A percentile compares a stretch with the other conserved stretches of the same genome.
Conservation (phyloP, 73 alveolate species). For the Blepharisma japonicum region DNA sequence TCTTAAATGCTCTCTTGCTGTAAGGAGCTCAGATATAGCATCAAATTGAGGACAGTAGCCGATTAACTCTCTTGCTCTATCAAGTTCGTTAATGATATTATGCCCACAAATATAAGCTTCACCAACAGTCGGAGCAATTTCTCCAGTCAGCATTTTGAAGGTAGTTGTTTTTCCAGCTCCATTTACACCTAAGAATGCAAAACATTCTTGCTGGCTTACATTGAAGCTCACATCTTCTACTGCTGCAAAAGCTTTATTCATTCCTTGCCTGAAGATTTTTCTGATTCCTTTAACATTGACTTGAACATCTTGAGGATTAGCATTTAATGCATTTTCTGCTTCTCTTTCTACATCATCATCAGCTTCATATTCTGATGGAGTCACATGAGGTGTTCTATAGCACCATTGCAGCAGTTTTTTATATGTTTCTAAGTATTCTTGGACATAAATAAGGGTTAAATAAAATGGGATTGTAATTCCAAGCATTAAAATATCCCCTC, state of each 20-base stretch:
- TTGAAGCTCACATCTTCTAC: conserved; percentile 87
- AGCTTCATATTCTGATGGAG: conserved; percentile 35
- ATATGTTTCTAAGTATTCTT: conserved; percentile 43
- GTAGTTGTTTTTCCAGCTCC: conserved; percentile 99
- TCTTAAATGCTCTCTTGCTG: conserved; percentile 92
- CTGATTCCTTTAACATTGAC: conserved; percentile 57
- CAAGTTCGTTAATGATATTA: conserved; percentile 69
- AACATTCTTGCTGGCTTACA: conserved; percentile 92
- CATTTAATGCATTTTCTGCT: conserved; percentile 49
- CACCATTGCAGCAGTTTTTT: conserved; percentile 32
- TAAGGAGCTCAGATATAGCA: conserved; percentile 86
- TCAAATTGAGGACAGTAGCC: conserved; percentile 98
- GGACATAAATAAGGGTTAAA: conserved; percentile 35
- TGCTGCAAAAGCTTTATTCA: conserved; percentile 60
- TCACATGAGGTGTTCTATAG: conserved; percentile 30
- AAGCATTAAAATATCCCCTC: conserved; percentile 40
- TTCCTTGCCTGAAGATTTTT: conserved; percentile 50
- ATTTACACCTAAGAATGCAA: conserved; percentile 94
- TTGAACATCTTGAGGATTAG: conserved; percentile 40
- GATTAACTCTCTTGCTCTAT: conserved; percentile 76
- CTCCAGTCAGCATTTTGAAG: conserved; percentile 91
- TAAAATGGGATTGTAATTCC: conserved; percentile 39
- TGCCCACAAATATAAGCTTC: conserved; percentile 77
- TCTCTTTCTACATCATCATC: conserved; percentile 79
- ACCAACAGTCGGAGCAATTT: conserved; percentile 80